Evolutionary conservation across 2,329 filamentous ascomycete genomes (phyloP).

Genomic region (Aureobasidium sp.): DNA sequence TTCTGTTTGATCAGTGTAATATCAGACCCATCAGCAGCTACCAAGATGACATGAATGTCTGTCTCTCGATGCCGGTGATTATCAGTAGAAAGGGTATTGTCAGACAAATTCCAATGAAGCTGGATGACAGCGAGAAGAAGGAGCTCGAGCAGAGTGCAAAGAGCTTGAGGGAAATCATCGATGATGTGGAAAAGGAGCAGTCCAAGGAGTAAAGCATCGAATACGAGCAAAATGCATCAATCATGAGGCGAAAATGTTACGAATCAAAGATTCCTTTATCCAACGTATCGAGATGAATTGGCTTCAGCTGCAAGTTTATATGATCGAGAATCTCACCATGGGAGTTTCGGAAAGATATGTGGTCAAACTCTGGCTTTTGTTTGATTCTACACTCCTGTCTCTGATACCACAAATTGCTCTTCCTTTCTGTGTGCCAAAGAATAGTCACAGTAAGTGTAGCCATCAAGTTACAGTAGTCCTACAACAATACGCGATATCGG

Average conservation of each 20-base stretch:
- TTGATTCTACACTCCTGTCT: too few relatives aligned
- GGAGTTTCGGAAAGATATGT: too few relatives aligned
- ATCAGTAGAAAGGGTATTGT: constrained; percentile 43
- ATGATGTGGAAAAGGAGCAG: constrained; percentile 32
- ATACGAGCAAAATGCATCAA: neutral
- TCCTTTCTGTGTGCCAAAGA: too few relatives aligned
- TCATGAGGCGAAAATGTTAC: neutral
- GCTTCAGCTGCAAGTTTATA: too few relatives aligned
- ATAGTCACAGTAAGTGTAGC: too few relatives aligned
- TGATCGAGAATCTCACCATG: too few relatives aligned
- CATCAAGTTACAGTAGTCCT: too few relatives aligned
- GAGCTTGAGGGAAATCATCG: constrained; percentile 31
- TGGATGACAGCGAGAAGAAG: constrained; percentile 30
- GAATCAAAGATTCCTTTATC: neutral
- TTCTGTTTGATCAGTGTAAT: constrained; percentile 42
- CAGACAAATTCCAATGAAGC: constrained; percentile 30
- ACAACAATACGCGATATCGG: too few relatives aligned
- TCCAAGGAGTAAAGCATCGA: neutral
- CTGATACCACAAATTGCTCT: too few relatives aligned
- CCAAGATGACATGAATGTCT: constrained; percentile 42
- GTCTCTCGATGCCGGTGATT: constrained; percentile 45
- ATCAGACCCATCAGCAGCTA: constrained; percentile 46
- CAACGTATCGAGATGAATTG: neutral
- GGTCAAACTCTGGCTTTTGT: too few relatives aligned
- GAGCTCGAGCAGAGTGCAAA: constrained; percentile 31